These are phyloP conservation scores for Euphorbia lathyris DNA, from an alignment of 345 rosid species.

Conservation along the genomic window DNA sequence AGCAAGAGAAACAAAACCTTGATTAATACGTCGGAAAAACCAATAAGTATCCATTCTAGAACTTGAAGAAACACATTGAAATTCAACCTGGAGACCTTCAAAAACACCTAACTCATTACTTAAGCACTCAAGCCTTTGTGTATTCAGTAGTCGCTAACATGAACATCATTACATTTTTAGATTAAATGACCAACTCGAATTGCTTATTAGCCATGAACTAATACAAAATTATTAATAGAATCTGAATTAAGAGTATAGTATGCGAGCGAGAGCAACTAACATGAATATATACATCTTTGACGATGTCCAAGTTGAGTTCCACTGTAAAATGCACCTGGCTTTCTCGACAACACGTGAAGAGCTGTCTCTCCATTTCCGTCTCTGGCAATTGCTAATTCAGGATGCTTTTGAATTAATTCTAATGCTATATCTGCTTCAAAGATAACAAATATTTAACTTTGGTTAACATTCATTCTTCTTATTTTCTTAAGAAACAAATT, in stretches of 20 bases:
- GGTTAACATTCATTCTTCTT: neutral
- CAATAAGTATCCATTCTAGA: neutral
- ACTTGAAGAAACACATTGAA: neutral
- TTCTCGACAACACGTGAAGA: slow-evolving; percentile 18
- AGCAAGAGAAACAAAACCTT: slow-evolving; percentile 8
- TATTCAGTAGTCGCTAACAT: too few relatives aligned
- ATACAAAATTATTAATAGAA: neutral
- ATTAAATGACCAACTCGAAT: neutral
- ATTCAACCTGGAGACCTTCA: slow-evolving; percentile 7
- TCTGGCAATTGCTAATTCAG: slow-evolving; percentile 13
- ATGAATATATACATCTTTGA: slow-evolving; percentile 21
- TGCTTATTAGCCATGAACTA: neutral
- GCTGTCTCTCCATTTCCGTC: slow-evolving; percentile 12
- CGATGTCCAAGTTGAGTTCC: slow-evolving; percentile 7
- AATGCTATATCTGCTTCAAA: slow-evolving; percentile 15
- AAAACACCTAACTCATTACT: neutral
- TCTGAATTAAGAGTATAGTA: neutral
- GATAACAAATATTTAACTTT: neutral
- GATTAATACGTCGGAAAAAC: neutral
- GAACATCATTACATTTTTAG: neutral
- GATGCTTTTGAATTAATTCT: slow-evolving; percentile 6
- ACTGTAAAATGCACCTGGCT: slow-evolving; percentile 13
- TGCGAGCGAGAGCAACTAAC: slow-evolving; percentile 22
- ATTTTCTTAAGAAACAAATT: neutral
- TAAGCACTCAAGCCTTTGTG: neutral